phyloP scores from a whole-genome alignment of 2,329 filamentous ascomycete species.

The Ophiognomonia clavigignenti-juglandacearum region DNA sequence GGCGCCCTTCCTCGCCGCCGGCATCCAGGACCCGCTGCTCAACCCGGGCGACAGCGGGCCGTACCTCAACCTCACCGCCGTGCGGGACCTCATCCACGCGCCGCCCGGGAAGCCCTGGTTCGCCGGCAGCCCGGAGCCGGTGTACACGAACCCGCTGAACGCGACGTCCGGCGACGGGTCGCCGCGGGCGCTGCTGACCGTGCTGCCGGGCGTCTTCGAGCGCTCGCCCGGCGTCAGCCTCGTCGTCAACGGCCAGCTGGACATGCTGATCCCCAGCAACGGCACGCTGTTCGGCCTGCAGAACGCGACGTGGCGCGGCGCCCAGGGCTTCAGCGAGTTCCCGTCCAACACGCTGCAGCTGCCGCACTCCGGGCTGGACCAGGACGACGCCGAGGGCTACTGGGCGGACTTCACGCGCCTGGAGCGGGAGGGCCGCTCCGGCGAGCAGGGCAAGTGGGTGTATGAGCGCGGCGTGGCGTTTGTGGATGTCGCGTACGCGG shows the following conservation, averaged over 20 bases:
- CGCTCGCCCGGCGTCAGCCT: slow-evolving; percentile 1
- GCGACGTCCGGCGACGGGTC: slow-evolving; percentile 1
- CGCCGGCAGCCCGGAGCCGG: neutral
- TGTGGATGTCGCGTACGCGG: slow-evolving; percentile 3
- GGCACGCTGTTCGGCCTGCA: neutral
- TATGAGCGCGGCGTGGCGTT: slow-evolving; percentile 5
- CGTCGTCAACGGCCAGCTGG: slow-evolving; percentile 1
- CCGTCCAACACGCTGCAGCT: slow-evolving; percentile 1
- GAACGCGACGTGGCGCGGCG: slow-evolving; percentile 4
- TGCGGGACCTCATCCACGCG: neutral
- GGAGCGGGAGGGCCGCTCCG: neutral
- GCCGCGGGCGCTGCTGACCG: neutral
- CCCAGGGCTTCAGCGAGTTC: slow-evolving; percentile 6
- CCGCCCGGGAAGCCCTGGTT: neutral
- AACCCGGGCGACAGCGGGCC: neutral
- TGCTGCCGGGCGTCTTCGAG: slow-evolving; percentile 4
- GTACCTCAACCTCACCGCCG: neutral
- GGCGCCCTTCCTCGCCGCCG: neutral
- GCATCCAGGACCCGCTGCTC: slow-evolving; percentile 1
- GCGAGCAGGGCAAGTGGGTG: slow-evolving; percentile 2
- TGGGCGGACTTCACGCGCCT: slow-evolving; percentile 1
- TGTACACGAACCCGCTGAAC: neutral
- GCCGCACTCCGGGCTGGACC: neutral
- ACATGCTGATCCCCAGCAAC: slow-evolving; percentile 5
- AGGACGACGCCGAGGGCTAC: neutral